Evolutionary conservation across 106 monocot genomes (phyloP).

Genomic region (Dendrobium officinale): DNA sequence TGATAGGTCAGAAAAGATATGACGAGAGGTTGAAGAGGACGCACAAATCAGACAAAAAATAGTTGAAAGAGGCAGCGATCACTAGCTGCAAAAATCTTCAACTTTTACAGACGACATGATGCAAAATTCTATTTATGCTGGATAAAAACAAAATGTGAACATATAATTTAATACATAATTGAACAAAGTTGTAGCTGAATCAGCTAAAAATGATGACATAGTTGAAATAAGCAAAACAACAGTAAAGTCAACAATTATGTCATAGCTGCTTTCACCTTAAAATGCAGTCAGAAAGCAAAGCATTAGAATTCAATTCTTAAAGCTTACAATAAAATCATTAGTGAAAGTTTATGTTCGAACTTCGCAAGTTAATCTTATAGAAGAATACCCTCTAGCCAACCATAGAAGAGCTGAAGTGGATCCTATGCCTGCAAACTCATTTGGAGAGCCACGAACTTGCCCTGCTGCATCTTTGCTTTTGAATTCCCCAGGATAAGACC

Average conservation of each 20-base stretch:
- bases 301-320: not conserved
- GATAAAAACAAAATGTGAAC: not conserved
- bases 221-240: not conserved
- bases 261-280: not conserved
- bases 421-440: constrained; percentile 93
- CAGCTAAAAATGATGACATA: not conserved
- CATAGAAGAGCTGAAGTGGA: constrained; percentile 95
- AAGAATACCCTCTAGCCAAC: constrained; percentile 82
- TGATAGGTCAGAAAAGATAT: too few species aligned
- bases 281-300: not conserved
- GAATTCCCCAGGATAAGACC: constrained; percentile 99
- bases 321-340: not conserved
- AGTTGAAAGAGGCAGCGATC: not conserved
- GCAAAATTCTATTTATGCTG: not conserved
- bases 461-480: constrained; percentile 99
- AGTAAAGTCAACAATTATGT: not conserved
- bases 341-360: not conserved
- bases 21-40: too few species aligned
- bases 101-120: not conserved
- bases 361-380: not conserved
- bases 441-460: constrained; percentile 98
- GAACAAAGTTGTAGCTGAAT: not conserved
- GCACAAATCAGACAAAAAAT: not conserved
- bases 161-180: not conserved
- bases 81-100: not conserved